Conservation (phyloP, 768 basidiomycete genomes). For the Panus rudis region DNA sequence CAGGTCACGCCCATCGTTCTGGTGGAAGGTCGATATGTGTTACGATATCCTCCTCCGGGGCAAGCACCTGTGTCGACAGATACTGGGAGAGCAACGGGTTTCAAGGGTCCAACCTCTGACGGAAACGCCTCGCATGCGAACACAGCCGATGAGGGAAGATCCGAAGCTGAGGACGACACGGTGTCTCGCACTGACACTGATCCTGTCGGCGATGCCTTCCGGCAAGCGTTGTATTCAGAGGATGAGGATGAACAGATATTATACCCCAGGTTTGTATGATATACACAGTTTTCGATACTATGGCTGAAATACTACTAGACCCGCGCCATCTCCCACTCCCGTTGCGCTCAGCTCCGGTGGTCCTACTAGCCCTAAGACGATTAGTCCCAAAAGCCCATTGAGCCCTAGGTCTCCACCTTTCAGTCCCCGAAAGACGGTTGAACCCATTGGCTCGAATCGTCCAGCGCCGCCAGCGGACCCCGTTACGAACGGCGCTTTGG, state of each 20-base stretch:
- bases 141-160: slow-evolving; percentile 18
- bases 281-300: no score
- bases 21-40: slow-evolving; percentile 11
- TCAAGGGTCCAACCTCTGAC: no score
- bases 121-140: no score
- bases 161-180: slow-evolving; percentile 41
- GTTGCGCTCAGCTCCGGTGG: slow-evolving; percentile 67
- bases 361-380: slow-evolving; percentile 14
- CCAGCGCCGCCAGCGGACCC: slow-evolving; percentile 14
- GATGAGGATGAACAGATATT: slow-evolving; percentile 72
- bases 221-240: slow-evolving; percentile 42
- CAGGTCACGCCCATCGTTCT: slow-evolving; percentile 21
- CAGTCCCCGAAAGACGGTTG: slow-evolving; percentile 17
- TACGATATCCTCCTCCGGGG: background rate
- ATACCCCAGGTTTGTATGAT: no score
- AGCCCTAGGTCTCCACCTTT: slow-evolving; percentile 15
- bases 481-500: no score
- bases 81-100: no score
- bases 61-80: no score
- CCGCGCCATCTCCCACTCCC: no score
- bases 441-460: slow-evolving; percentile 16
- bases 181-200: slow-evolving; percentile 80
- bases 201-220: slow-evolving; percentile 63
- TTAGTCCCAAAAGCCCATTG: slow-evolving; percentile 1
- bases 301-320: no score